Evolutionary conservation across 1,284 basidiomycete species (phyloP), one percentile per base, ranked within the genome.

Genomic region (Peniophora sp.): DNA sequence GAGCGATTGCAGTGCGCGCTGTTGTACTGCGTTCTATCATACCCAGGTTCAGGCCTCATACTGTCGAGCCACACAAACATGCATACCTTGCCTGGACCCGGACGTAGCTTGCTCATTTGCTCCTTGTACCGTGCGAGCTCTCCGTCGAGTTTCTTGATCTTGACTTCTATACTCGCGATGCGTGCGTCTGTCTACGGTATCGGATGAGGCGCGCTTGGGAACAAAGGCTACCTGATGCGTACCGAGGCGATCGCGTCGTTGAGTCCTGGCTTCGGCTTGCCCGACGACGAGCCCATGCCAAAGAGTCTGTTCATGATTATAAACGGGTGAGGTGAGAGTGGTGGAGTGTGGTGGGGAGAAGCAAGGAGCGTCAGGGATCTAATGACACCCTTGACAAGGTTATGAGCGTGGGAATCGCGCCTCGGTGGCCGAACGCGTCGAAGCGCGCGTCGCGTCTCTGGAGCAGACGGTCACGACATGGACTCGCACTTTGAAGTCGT

Each of bases 141-240:
- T 3, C 86, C 92, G 65, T 99, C 96, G 22, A 99, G 80, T 67
- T 99, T 98, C 71, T 89, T 90, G 59, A 99, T 78, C 77, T 99
- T 99, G 64, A 97, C 94, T 67, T 99, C 93, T 58, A 98, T 92
- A 9, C 88, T 85, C 47, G 88, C 88, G 63, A 94, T 81, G 45
- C 97, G 83, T 1, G 80, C 68, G 67, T 99, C 97, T 64, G 95
- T 98, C 85, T 95, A 62, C 39, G 17, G 36, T 22, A 45, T 41
- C 50, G 57, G 45, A 61, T 56, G 36, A 38, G 44, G 49, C 44
- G 44, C 50, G 35, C 51, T 27, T 32, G 48, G 24, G 36, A 45
- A 51, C 9, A 47, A 9, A 17, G 20, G n/a, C 27, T 10, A 10
- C 22, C 44, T 14, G 25, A 17, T 2, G 69, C 85, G 67, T 61